Evolutionary conservation across 768 basidiomycete species (phyloP).

Genomic region (Lyophyllum atratum): DNA sequence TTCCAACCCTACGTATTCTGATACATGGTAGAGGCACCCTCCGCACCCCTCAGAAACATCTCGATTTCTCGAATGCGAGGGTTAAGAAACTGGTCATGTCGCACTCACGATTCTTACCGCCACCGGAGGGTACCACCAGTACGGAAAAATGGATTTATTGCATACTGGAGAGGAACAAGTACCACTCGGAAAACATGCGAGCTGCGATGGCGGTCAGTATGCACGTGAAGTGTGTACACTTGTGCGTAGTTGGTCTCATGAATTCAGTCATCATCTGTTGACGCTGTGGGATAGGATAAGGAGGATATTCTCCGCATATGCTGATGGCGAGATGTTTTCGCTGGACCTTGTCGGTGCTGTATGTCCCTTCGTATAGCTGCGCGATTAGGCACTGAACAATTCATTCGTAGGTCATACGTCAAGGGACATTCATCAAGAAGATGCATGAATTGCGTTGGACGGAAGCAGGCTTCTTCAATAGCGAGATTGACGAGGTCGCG

Average conservation of each 20-base stretch:
- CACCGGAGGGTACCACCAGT: not conserved
- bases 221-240: not conserved
- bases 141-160: conserved; percentile 6
- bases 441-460: conserved; percentile 58
- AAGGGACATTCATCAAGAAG: conserved; percentile 36
- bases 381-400: not conserved
- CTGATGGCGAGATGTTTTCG: conserved; percentile 10
- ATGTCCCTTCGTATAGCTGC: not conserved
- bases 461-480: conserved; percentile 40
- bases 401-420: conserved; percentile 13
- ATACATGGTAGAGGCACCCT: conserved; percentile 7
- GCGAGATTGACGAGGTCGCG: conserved; percentile 34
- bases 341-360: conserved; percentile 17
- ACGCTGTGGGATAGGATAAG: not conserved
- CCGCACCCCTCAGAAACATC: not conserved
- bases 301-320: conserved; percentile 10
- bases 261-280: not conserved
- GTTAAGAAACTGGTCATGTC: conserved; percentile 5
- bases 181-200: not conserved
- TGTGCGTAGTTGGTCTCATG: not conserved
- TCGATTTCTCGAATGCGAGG: not conserved
- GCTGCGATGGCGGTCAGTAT: not conserved
- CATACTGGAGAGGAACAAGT: conserved; percentile 1
- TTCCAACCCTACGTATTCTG: not conserved
- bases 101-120: not conserved